phyloP scores from a whole-genome alignment of 179 eudicot genomes.

The Carnegiea gigantea region DNA sequence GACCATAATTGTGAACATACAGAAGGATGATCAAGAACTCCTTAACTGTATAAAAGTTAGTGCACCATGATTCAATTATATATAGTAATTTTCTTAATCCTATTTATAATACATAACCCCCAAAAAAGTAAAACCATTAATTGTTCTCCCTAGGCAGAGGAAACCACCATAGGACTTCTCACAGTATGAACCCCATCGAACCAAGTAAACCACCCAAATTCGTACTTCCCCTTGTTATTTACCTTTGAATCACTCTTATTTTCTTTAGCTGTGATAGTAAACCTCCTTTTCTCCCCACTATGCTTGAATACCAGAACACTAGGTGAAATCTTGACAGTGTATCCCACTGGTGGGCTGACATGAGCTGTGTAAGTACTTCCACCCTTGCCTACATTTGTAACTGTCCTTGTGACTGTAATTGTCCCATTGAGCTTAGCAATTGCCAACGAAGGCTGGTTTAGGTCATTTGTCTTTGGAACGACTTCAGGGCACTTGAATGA shows the following conservation, averaged over 20 bases:
- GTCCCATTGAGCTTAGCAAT: conserved; percentile 31
- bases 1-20: too few species aligned
- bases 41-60: too few species aligned
- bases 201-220: conserved; percentile 60
- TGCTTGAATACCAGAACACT: conserved; percentile 27
- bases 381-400: conserved; percentile 38
- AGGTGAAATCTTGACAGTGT: conserved; percentile 31
- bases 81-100: background rate
- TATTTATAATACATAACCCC: background rate
- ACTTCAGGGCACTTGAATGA: conserved; percentile 37
- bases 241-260: background rate
- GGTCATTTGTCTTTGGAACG: conserved; percentile 34
- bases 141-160: conserved; percentile 31
- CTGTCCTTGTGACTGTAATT: conserved; percentile 33
- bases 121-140: background rate
- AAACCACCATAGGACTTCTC: conserved; percentile 57
- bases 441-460: conserved; percentile 43
- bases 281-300: conserved; percentile 34
- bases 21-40: too few species aligned
- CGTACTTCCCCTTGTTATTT: conserved; percentile 22
- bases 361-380: conserved; percentile 32
- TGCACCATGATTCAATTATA: background rate
- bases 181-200: conserved; percentile 57
- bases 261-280: conserved; percentile 28
- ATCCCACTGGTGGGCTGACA: conserved; percentile 39